phyloP scores from a whole-genome alignment of 2,329 filamentous ascomycete genomes.

The Verticillium longisporum region DNA sequence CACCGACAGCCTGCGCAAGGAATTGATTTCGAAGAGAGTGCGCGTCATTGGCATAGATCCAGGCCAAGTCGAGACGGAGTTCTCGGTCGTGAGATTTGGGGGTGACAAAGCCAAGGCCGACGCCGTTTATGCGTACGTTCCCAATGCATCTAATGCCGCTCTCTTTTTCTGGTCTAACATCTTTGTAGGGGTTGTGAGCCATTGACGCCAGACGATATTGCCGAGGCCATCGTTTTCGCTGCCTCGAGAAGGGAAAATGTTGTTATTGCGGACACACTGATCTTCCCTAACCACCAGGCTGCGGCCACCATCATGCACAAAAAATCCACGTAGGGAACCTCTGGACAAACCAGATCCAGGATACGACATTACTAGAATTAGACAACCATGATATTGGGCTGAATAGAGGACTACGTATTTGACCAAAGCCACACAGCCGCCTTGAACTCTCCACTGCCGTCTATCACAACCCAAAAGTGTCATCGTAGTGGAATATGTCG shows the following conservation, averaged over 20 bases:
- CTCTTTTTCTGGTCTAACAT: not conserved
- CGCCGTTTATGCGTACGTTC: constrained; percentile 72
- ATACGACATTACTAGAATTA: not conserved
- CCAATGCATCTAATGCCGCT: not conserved
- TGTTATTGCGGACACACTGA: constrained; percentile 77
- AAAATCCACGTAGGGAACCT: not conserved
- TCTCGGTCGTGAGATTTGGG: constrained; percentile 83
- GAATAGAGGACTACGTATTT: no score
- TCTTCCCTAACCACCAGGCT: constrained; percentile 89
- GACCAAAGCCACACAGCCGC: no score
- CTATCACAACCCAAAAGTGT: not conserved
- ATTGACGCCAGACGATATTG: constrained; percentile 83
- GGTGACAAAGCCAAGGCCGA: constrained; percentile 87
- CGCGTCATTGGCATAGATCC: constrained; percentile 85
- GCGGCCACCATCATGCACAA: constrained; percentile 9
- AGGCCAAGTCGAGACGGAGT: constrained; percentile 91
- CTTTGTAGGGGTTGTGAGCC: constrained; percentile 62
- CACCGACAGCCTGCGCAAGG: constrained; percentile 74
- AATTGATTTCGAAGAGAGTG: constrained; percentile 74
- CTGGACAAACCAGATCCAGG: not conserved
- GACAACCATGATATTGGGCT: not conserved
- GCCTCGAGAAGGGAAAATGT: constrained; percentile 83
- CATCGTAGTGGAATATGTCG: not conserved
- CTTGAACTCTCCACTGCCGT: not conserved
- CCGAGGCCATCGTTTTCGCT: constrained; percentile 81